A percentile compares a stretch with the other conserved stretches of the same genome.
Evolutionary conservation across 2,329 filamentous ascomycete species (phyloP).

Genomic region (Fusarium foetens): DNA sequence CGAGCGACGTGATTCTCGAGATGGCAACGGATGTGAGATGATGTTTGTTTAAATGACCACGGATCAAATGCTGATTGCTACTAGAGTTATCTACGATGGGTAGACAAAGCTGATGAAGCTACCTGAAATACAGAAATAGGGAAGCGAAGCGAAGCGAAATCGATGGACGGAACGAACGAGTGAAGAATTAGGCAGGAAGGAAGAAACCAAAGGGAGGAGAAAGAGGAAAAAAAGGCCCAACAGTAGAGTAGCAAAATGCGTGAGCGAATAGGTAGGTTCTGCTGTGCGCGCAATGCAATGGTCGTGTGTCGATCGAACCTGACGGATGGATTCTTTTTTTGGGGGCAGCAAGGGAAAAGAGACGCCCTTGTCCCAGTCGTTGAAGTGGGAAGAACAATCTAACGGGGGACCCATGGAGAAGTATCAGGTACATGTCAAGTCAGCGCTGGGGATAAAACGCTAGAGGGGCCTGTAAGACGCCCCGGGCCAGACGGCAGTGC

Average conservation of each 20-base stretch:
- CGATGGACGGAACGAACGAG: slow-evolving; percentile 27
- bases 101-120: slow-evolving; percentile 20
- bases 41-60: slow-evolving; percentile 19
- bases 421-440: slow-evolving; percentile 25
- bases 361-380: neutral
- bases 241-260: slow-evolving; percentile 29
- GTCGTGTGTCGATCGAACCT: slow-evolving; percentile 34
- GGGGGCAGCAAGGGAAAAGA: slow-evolving; percentile 6
- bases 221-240: slow-evolving; percentile 14
- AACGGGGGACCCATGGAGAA: slow-evolving; percentile 8
- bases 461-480: slow-evolving; percentile 6
- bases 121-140: slow-evolving; percentile 28
- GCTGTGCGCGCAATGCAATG: slow-evolving; percentile 16
- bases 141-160: slow-evolving; percentile 25
- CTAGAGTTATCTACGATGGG: slow-evolving; percentile 13
- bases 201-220: neutral
- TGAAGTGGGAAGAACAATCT: slow-evolving; percentile 15
- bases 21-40: slow-evolving; percentile 8
- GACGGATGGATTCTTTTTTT: slow-evolving; percentile 27
- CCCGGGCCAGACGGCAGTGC: slow-evolving; percentile 1
- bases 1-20: slow-evolving; percentile 35
- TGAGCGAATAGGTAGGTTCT: slow-evolving; percentile 21
- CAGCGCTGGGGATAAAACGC: neutral
- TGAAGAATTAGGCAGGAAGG: slow-evolving; percentile 10
- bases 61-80: slow-evolving; percentile 18